Conservation (phyloP, 768 basidiomycete species). For the Tricholoma sp. region DNA sequence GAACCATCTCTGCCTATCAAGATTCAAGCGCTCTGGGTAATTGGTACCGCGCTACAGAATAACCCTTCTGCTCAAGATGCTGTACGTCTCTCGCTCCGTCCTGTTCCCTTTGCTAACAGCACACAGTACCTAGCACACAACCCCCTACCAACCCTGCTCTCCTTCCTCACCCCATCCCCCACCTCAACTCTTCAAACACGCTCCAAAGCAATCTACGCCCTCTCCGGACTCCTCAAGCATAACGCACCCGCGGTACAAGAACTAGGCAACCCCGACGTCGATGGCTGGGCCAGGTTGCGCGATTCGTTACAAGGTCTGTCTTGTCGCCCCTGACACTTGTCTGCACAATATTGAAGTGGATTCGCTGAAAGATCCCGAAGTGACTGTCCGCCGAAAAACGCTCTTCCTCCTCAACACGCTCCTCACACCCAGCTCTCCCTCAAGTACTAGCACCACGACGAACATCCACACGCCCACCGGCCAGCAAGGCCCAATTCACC, state of each 20-base stretch:
- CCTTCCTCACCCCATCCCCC: conserved; percentile 50
- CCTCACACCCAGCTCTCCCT: conserved; percentile 42
- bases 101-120: not conserved
- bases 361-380: conserved; percentile 59
- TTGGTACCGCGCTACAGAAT: conserved; percentile 87
- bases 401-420: conserved; percentile 74
- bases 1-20: conserved; percentile 56
- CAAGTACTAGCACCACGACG: conserved; percentile 14
- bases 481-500: conserved; percentile 39
- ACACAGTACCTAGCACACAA: conserved; percentile 56
- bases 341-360: too few species aligned
- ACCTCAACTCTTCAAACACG: conserved; percentile 49
- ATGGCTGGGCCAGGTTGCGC: conserved; percentile 64
- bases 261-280: conserved; percentile 38
- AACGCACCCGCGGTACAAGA: conserved; percentile 58
- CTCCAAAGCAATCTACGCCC: conserved; percentile 77
- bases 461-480: conserved; percentile 16
- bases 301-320: conserved; percentile 53
- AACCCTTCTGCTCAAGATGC: conserved; percentile 80
- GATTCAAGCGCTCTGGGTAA: conserved; percentile 74
- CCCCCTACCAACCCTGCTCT: conserved; percentile 61
- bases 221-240: conserved; percentile 79
- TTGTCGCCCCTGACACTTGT: not conserved
- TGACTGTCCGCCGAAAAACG: conserved; percentile 71
- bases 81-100: conserved; percentile 40